A percentile compares a stretch with the other conserved stretches of the same genome.
phyloP scores from a whole-genome alignment of 106 monocot species.

The Cymbidium sinense region DNA sequence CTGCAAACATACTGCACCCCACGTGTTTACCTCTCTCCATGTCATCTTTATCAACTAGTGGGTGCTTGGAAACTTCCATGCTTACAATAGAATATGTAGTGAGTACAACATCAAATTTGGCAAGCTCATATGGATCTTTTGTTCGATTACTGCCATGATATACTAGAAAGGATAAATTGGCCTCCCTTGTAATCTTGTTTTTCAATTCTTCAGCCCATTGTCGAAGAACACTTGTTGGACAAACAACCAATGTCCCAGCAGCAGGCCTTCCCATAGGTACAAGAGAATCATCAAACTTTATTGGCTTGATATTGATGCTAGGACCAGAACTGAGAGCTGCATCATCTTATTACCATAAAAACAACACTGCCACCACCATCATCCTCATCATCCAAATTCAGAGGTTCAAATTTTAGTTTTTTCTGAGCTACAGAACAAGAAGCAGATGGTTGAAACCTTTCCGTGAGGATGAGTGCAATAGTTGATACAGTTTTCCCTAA shows the following conservation, averaged over 20 bases:
- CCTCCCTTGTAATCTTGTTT: conserved; percentile 60
- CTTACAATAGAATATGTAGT: conserved; percentile 95
- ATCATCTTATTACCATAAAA: conserved; percentile 12
- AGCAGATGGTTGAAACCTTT: conserved; percentile 45
- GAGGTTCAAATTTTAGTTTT: conserved; percentile 36
- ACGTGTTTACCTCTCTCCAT: conserved; percentile 41
- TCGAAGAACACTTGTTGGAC: conserved; percentile 93
- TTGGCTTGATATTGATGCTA: background rate
- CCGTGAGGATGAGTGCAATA: conserved; percentile 79
- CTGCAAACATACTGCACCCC: conserved; percentile 4
- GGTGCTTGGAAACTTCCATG: conserved; percentile 82
- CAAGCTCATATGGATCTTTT: conserved; percentile 74
- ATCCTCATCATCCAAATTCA: conserved; percentile 63
- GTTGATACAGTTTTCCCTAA: conserved; percentile 89
- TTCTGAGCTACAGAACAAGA: conserved; percentile 18
- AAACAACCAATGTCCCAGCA: conserved; percentile 92
- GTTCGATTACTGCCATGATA: conserved; percentile 93
- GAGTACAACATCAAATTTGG: conserved; percentile 88
- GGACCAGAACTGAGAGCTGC: conserved; percentile 7
- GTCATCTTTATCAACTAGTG: conserved; percentile 55
- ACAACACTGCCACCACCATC: conserved; percentile 26
- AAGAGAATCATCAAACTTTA: conserved; percentile 22
- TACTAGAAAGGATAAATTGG: conserved; percentile 66
- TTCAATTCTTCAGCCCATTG: conserved; percentile 91
- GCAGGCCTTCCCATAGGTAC: conserved; percentile 44